Base-by-base conservation (phyloP, 345 rosid species). In the Lenwebbia sp. region DNA sequence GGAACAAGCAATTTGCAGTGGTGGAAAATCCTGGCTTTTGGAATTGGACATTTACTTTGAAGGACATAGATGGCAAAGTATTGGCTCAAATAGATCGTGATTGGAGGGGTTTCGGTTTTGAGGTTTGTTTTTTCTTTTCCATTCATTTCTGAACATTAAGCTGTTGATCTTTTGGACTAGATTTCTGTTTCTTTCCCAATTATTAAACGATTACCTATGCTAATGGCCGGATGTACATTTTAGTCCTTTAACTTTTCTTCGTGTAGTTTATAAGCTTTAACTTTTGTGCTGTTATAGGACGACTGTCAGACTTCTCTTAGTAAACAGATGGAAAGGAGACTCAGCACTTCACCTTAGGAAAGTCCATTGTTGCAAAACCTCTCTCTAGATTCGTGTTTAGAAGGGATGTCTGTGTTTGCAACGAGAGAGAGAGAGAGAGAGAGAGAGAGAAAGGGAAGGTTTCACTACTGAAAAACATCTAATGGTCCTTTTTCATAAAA, bases 61-160 rank as follows among this genome's bases (percentile, higher is more conserved):
- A 94, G 92, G 99, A 89, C 91, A 92, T 91, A 85, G 89, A 94
- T 85, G 98, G 96, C 33, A 89, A 94, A 87, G 95, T 94, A 55
- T 86, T 97, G 85, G 99, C 98, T 76, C 89, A 96, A 88, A 93
- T 97, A 86, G 96, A 96, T 90, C 99, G 98, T 89, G 95, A 97
- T 70, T 96, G 99, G 99, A 94, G 99, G 84, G 99, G 99, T 83
- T 95, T 97, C 84, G 98, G 99, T 87, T 97, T 96, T 85, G 98
- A 97, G 99, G 99, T 96, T 87, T 54, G 83, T 83, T 62, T 55
- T 33, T 85, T 84, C 55, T 58, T 51, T 86, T 74, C 54, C 51
- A 30, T 37, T 25, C n/a, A 14, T 21, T 41, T 82, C 33, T 86
- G 41, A 8, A 52, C 83, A 85, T 57, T 53, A 82, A 47, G 40